A percentile compares a stretch with the other conserved stretches of the same genome.
These are phyloP conservation scores for Conticribra guillardii DNA, from an alignment of 108 stramenopile genomes.

Conservation along the genomic window DNA sequence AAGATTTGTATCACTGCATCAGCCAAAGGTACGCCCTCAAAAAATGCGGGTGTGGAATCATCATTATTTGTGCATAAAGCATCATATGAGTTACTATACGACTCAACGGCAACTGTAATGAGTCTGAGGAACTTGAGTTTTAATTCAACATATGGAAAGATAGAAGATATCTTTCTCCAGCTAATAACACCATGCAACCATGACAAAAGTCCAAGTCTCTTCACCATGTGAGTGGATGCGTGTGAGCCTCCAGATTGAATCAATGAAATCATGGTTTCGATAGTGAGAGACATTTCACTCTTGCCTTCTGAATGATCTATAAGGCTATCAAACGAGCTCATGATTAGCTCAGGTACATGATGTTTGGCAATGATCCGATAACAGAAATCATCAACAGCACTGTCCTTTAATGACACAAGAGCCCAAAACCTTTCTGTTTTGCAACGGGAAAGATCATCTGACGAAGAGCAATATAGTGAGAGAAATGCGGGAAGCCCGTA, in stretches of 20 bases:
- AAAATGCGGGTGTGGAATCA: constrained; percentile 6
- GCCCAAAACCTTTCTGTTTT: constrained; percentile 77
- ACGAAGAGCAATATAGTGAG: constrained; percentile 76
- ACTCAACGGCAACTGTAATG: constrained; percentile 35
- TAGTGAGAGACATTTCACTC: constrained; percentile 34
- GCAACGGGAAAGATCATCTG: constrained; percentile 55
- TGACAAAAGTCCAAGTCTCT: constrained; percentile 49
- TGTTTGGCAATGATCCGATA: constrained; percentile 65
- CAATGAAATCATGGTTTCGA: constrained; percentile 38
- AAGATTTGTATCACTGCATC: constrained; percentile 38
- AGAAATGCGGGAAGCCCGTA: constrained; percentile 80
- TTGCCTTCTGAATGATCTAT: constrained; percentile 29
- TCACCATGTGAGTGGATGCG: constrained; percentile 42
- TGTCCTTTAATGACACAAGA: constrained; percentile 64
- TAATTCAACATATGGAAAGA: constrained; percentile 33
- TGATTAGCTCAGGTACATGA: constrained; percentile 78
- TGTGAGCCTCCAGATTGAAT: constrained; percentile 37
- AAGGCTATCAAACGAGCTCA: constrained; percentile 62
- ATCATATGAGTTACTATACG: constrained; percentile 6
- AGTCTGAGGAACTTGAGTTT: constrained; percentile 40
- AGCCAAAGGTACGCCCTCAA: constrained; percentile 39
- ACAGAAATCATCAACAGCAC: constrained; percentile 66
- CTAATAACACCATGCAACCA: constrained; percentile 54
- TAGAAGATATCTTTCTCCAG: constrained; percentile 38
- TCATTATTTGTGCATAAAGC: not conserved